These are phyloP conservation scores for Malus sieversii DNA, from an alignment of 306 rosid genomes.

Conservation along the genomic window DNA sequence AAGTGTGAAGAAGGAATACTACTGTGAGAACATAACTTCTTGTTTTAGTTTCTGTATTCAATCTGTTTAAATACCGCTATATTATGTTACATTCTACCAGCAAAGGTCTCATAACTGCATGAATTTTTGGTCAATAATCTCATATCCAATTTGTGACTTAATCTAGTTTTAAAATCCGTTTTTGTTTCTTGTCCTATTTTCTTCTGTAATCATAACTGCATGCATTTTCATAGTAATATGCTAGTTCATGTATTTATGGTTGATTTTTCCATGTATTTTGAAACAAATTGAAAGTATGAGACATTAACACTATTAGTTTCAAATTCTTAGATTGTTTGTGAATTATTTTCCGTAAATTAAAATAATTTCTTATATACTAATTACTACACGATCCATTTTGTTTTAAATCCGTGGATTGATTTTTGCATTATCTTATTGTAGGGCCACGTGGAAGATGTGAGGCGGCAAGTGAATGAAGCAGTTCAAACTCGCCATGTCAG, in stretches of 20 bases:
- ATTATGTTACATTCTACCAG: background rate
- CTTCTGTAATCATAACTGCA: background rate
- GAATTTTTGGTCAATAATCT: background rate
- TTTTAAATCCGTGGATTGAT: conserved; percentile 11
- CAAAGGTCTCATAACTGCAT: background rate
- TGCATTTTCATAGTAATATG: background rate
- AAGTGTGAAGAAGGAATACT: background rate
- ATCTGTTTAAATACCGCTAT: background rate
- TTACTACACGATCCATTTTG: background rate
- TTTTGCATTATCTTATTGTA: conserved; percentile 32
- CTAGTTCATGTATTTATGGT: background rate
- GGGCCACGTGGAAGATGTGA: conserved; percentile 90
- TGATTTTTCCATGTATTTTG: background rate
- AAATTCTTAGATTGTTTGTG: conserved; percentile 10
- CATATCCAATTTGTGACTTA: background rate
- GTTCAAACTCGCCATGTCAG: conserved; percentile 88
- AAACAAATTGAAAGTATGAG: background rate
- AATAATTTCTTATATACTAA: background rate
- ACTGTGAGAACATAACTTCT: background rate
- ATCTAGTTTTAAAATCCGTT: background rate
- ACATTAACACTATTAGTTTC: background rate
- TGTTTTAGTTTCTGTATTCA: background rate
- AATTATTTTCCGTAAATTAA: conserved; percentile 11
- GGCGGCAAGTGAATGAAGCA: conserved; percentile 88
- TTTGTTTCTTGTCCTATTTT: background rate